Base-by-base conservation (phyloP, 179 eudicot genomes). In the Spergularia azorica region DNA sequence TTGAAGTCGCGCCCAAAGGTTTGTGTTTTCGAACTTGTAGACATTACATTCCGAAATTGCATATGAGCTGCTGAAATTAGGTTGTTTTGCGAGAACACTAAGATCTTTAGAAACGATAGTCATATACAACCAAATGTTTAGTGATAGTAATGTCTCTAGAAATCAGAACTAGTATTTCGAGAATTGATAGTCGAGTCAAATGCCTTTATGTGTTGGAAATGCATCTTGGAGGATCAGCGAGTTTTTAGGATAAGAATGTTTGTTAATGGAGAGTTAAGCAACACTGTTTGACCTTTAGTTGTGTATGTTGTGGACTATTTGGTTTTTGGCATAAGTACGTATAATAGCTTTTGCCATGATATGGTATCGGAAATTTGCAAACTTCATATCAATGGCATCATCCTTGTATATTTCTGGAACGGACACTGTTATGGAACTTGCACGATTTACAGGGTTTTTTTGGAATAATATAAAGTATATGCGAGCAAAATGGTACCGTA, bases 1-100 rank as follows among this genome's bases (percentile, higher is more conserved):
- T 80, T 26, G 73, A 90, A 80, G 69, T 84, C 86, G 80, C 84
- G 67, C 39, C 76, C 65, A 76, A 79, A 87, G 98, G 98, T 92
- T 80, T 70, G 41, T 16, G 6, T 7, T 36, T 56, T 54, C 38
- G 6, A 10, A 51, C 15, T 26, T 36, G 16, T 56, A 32, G 43
- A 6, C 60, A 13, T 0, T 15, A 15, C 8, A n/a, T 3, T 56
- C 6, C 18, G 17, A 5, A 13, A 6, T 46, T 46, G 50, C 9
- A 46, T 41, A 10, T 6, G 21, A 14, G 21, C 48, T 36, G 9
- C 18, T 9, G 11, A 4, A 63, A 26, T 63, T 4, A 12, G 10
- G 54, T 20, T 6, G n/a, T 66, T 16, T 63, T 41, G 18, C 10
- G 36, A 32, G 12, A 36, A 59, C 16, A 59, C 12, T 18, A 2